Percentiles rank a stretch among this genome's conserved stretches.
Evolutionary conservation across 2,329 filamentous ascomycete species (phyloP).

Genomic region (Diaporthe ampelina): DNA sequence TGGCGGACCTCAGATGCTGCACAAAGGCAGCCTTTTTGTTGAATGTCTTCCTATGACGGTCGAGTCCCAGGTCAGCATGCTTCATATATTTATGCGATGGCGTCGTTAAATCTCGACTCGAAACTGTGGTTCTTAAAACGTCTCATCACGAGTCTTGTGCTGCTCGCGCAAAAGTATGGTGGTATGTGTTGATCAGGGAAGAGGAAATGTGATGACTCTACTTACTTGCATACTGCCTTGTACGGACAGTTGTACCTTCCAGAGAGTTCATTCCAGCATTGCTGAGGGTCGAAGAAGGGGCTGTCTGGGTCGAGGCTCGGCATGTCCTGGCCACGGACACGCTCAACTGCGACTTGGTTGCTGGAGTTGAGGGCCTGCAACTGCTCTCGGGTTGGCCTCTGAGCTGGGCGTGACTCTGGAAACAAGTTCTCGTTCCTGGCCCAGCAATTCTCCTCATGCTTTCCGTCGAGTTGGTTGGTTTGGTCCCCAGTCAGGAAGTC

Average conservation of each 20-base stretch:
- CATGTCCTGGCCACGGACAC: not conserved
- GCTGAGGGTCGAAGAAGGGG: conserved; percentile 60
- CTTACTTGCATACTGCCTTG: conserved; percentile 62
- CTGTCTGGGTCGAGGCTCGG: conserved; percentile 59
- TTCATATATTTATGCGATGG: not conserved
- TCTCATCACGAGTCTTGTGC: not conserved
- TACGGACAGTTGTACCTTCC: conserved; percentile 68
- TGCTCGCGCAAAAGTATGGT: not conserved
- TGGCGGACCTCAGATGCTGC: conserved; percentile 59
- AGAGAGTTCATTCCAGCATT: conserved; percentile 60
- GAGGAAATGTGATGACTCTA: conserved; percentile 19
- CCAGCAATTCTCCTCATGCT: conserved; percentile 44
- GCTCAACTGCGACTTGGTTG: not conserved
- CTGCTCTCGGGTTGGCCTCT: conserved; percentile 44
- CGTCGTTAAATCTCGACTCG: not conserved
- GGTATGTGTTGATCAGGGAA: not conserved
- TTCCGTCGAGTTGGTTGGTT: not conserved
- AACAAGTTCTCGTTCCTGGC: conserved; percentile 47
- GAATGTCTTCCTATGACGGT: conserved; percentile 56
- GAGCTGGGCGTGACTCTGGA: conserved; percentile 44
- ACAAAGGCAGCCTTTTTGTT: conserved; percentile 50
- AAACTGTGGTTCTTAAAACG: no score
- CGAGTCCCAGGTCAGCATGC: conserved; percentile 38
- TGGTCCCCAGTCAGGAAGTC: conserved; percentile 36
- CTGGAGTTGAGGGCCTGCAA: conserved; percentile 28